A percentile compares a stretch with the other conserved stretches of the same genome.
Evolutionary conservation across 805 yeast genomes (phyloP).

Genomic region (Osmozyma mogii): DNA sequence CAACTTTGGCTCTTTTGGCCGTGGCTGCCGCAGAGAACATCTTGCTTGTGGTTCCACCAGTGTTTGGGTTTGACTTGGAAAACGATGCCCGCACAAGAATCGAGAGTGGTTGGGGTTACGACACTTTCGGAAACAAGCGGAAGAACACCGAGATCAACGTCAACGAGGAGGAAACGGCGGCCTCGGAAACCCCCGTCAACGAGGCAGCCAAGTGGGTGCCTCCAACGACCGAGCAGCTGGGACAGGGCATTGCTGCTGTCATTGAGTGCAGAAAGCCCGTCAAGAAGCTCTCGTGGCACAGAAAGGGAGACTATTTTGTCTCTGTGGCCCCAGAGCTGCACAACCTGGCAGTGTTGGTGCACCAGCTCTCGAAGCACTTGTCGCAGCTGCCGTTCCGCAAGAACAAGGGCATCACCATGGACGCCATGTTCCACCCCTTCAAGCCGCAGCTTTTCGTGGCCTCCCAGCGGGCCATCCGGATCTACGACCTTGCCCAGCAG

Average conservation of each 20-base stretch:
- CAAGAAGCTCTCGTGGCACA: conserved; percentile 87
- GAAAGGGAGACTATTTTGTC: conserved; percentile 94
- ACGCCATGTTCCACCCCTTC: conserved; percentile 94
- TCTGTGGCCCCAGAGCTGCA: conserved; percentile 94
- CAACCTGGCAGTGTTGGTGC: conserved; percentile 83
- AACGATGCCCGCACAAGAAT: conserved; percentile 69
- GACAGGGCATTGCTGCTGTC: conserved; percentile 63
- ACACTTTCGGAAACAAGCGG: conserved; percentile 47
- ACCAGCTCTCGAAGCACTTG: conserved; percentile 87
- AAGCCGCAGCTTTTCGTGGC: conserved; percentile 91
- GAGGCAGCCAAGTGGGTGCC: conserved; percentile 77
- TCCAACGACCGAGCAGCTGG: conserved; percentile 55
- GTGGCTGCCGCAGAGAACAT: conserved; percentile 77
- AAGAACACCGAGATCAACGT: conserved; percentile 29
- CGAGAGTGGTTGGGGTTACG: conserved; percentile 91
- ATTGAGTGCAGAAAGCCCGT: conserved; percentile 60
- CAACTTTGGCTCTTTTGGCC: conserved; percentile 61
- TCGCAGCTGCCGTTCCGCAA: conserved; percentile 94
- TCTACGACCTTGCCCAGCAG: conserved; percentile 87
- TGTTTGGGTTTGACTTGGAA: conserved; percentile 83
- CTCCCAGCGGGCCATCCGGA: conserved; percentile 85
- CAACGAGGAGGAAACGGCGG: conserved; percentile 35
- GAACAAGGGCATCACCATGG: conserved; percentile 90
- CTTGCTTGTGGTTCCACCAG: conserved; percentile 78
- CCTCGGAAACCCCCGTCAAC: conserved; percentile 24